Evolutionary conservation across 1,284 basidiomycete genomes (phyloP).

Genomic region (Ganoderma lingzhi): DNA sequence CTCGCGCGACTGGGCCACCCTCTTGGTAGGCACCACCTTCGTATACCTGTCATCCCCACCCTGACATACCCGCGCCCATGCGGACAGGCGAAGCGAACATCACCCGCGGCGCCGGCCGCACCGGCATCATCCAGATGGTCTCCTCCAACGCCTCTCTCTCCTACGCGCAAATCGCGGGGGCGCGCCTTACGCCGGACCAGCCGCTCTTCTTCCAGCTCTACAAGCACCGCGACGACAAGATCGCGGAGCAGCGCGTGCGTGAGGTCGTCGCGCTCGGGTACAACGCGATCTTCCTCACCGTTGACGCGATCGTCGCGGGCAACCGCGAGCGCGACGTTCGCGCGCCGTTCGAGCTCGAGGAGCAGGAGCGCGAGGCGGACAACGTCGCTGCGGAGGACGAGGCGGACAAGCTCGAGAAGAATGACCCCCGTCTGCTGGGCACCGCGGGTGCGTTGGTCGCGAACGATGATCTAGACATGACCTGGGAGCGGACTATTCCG

Average conservation of each 20-base stretch:
- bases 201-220: slow-evolving; percentile 89
- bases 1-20: slow-evolving; percentile 94
- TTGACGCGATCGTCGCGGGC: slow-evolving; percentile 88
- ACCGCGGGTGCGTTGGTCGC: slow-evolving; percentile 71
- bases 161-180: slow-evolving; percentile 71
- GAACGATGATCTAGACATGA: slow-evolving; percentile 76
- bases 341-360: slow-evolving; percentile 68
- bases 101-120: slow-evolving; percentile 74
- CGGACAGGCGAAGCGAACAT: slow-evolving; percentile 84
- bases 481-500: slow-evolving; percentile 76
- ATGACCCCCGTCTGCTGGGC: slow-evolving; percentile 56
- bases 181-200: slow-evolving; percentile 64
- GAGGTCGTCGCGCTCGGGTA: slow-evolving; percentile 79
- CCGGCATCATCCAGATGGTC: slow-evolving; percentile 88
- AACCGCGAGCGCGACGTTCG: slow-evolving; percentile 86
- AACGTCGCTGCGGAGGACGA: slow-evolving; percentile 33
- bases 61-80: background rate
- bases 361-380: slow-evolving; percentile 56
- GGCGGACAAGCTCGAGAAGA: slow-evolving; percentile 41
- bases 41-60: background rate
- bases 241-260: slow-evolving; percentile 76
- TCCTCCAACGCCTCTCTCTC: slow-evolving; percentile 89
- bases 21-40: slow-evolving; percentile 49
- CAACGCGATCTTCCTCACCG: slow-evolving; percentile 90
- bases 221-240: slow-evolving; percentile 77